Base-by-base conservation (phyloP, 345 rosid species). In the Sisymbrium altissimum region DNA sequence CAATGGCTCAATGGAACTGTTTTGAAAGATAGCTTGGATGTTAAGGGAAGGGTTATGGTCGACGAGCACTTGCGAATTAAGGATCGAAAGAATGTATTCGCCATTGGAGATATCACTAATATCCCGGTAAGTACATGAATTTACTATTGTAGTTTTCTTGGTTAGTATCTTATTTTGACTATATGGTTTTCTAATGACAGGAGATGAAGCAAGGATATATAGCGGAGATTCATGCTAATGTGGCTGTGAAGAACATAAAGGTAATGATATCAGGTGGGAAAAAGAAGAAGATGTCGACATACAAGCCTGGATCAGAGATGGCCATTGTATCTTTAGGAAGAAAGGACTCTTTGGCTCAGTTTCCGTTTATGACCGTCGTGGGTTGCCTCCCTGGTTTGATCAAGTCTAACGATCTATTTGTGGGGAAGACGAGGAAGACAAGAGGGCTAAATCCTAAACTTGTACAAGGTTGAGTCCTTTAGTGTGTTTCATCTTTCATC, bases 321-420 rank as follows among this genome's bases (percentile, higher is more conserved):
- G 93, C 88, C 5, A 68, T 89, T 49, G 92, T 89, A 49, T 93
- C 92, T 0, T 82, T 91, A 1, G 97, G 97, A 33, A 85, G 98
- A 78, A 86, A 74, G 72, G 86, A 86, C 0, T 89, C 86, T 0
- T 84, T 93, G 11, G 96, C 96, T 12, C 96, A 86, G 80, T 87
- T 88, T 69, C 89, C 97, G 5, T 84, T 78, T 68, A 70, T 77
- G 4, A 89, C 98, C 19, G 61, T 87, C 25, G 73, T 67, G 5
- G 98, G 98, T 33, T 50, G 83, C 50, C n/a, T 92, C 25, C 96
- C 98, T n/a, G 98, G 98, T 27, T 46, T 85, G 64, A 78, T 92
- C 71, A 92, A 92, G 78, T 89, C 98, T 3, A 74, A 69, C 23
- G 92, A 92, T 84, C 44, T 88, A 73, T 89, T 89, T 54, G 92